Percentiles rank a stretch among this genome's conserved stretches.
phyloP scores from a whole-genome alignment of 768 basidiomycete genomes.

The Phlebiopsis flavidoalba region DNA sequence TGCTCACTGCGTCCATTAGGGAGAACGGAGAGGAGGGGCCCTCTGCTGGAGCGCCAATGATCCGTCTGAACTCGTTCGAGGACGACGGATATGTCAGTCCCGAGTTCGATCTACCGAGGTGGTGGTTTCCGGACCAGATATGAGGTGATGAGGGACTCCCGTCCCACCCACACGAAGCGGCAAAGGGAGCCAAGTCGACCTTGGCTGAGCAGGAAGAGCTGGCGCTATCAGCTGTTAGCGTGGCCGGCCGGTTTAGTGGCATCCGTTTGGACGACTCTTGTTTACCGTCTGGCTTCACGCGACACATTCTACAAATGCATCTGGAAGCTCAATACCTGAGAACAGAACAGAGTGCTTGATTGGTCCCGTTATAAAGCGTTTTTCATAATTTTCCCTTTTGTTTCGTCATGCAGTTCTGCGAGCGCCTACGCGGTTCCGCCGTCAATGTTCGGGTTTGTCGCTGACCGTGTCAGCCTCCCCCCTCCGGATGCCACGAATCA shows the following conservation, averaged over 20 bases:
- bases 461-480: too few relatives aligned
- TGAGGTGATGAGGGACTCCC: slow-evolving; percentile 19
- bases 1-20: slow-evolving; percentile 12
- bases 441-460: too few relatives aligned
- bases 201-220: slow-evolving; percentile 58
- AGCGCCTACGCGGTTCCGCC: too few relatives aligned
- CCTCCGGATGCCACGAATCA: too few relatives aligned
- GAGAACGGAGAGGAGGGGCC: slow-evolving; percentile 10
- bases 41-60: slow-evolving; percentile 14
- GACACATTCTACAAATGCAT: too few relatives aligned
- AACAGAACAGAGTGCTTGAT: too few relatives aligned
- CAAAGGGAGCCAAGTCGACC: slow-evolving; percentile 19
- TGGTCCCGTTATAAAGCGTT: too few relatives aligned
- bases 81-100: slow-evolving; percentile 72
- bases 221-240: slow-evolving; percentile 58
- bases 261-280: too few relatives aligned
- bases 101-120: slow-evolving; percentile 58
- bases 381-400: too few relatives aligned
- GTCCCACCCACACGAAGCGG: slow-evolving; percentile 11
- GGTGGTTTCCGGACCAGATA: slow-evolving; percentile 28
- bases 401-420: too few relatives aligned
- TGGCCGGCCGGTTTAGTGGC: slow-evolving; percentile 12
- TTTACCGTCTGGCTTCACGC: too few relatives aligned
- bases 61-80: slow-evolving; percentile 34
- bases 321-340: too few relatives aligned